phyloP scores from a whole-genome alignment of 805 yeast species.

The Ogataea salicorniae region DNA sequence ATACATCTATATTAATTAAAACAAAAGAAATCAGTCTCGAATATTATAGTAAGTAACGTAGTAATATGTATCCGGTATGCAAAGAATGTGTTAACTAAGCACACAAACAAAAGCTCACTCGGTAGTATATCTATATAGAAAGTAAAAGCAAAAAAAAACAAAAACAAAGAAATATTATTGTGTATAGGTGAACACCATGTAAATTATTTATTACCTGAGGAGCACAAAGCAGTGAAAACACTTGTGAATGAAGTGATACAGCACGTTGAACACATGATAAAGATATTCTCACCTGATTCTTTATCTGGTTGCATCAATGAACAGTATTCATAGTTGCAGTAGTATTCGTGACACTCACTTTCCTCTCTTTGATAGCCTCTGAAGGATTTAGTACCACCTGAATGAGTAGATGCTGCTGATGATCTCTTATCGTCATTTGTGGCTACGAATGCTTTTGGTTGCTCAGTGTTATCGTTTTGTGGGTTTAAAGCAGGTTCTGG shows the following conservation, averaged over 20 bases:
- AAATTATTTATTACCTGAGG: neutral
- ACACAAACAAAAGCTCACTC: no score
- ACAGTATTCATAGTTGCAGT: constrained; percentile 13
- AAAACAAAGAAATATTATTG: neutral
- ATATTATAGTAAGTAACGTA: neutral
- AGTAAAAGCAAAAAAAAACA: no score
- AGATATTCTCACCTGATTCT: constrained; percentile 9
- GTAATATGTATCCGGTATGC: no score
- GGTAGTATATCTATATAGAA: no score
- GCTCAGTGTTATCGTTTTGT: neutral
- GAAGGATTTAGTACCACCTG: constrained; percentile 1
- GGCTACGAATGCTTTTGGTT: constrained; percentile 9
- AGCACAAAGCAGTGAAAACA: constrained; percentile 8
- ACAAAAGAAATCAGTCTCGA: neutral
- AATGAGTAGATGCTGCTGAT: neutral
- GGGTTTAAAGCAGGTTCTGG: constrained; percentile 5
- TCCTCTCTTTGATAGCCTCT: constrained; percentile 25
- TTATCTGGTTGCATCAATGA: constrained; percentile 3
- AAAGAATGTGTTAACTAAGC: no score
- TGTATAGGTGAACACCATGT: neutral
- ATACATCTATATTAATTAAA: neutral
- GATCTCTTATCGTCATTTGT: constrained; percentile 1
- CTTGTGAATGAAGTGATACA: constrained; percentile 7
- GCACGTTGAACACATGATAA: constrained; percentile 10
- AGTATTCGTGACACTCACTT: constrained; percentile 27